phyloP scores from a whole-genome alignment of 2,329 filamentous ascomycete species.

The Cladobotryum protrusum region DNA sequence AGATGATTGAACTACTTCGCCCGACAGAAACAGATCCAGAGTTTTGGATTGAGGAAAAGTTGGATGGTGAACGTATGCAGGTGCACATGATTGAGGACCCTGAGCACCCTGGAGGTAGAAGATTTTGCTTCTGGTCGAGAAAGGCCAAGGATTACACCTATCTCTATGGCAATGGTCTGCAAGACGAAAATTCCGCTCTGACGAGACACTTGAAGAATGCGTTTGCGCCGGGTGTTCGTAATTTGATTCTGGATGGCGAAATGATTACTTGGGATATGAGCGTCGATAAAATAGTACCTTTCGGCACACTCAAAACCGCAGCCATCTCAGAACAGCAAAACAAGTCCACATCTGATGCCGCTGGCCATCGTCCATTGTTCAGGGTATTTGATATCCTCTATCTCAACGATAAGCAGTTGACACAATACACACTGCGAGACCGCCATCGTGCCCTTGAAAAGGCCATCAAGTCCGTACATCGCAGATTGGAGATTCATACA shows the following conservation, averaged over 20 bases:
- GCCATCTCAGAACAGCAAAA: slow-evolving; percentile 70
- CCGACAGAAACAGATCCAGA: slow-evolving; percentile 63
- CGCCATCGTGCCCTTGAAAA: slow-evolving; percentile 68
- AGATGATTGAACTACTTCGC: slow-evolving; percentile 64
- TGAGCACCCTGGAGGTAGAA: slow-evolving; percentile 58
- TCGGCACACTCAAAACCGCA: slow-evolving; percentile 89
- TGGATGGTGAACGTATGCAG: slow-evolving; percentile 96
- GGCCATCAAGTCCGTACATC: slow-evolving; percentile 62
- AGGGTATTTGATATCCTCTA: slow-evolving; percentile 88
- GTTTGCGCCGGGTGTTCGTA: slow-evolving; percentile 71
- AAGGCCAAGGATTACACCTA: slow-evolving; percentile 97
- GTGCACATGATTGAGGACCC: slow-evolving; percentile 80
- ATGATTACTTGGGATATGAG: slow-evolving; percentile 98
- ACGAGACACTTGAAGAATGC: slow-evolving; percentile 73
- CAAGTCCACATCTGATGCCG: slow-evolving; percentile 46
- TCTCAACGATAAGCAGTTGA: slow-evolving; percentile 74
- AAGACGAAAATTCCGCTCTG: slow-evolving; percentile 68
- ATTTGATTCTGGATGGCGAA: slow-evolving; percentile 89
- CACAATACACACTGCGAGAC: slow-evolving; percentile 75
- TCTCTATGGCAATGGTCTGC: slow-evolving; percentile 73
- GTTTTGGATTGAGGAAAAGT: slow-evolving; percentile 97
- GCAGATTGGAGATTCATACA: slow-evolving; percentile 76
- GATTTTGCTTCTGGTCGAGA: slow-evolving; percentile 86
- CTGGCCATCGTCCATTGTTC: slow-evolving; percentile 61
- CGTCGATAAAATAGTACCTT: slow-evolving; percentile 76